Conservation (phyloP, 306 rosid species). For the Prunus campanulata region DNA sequence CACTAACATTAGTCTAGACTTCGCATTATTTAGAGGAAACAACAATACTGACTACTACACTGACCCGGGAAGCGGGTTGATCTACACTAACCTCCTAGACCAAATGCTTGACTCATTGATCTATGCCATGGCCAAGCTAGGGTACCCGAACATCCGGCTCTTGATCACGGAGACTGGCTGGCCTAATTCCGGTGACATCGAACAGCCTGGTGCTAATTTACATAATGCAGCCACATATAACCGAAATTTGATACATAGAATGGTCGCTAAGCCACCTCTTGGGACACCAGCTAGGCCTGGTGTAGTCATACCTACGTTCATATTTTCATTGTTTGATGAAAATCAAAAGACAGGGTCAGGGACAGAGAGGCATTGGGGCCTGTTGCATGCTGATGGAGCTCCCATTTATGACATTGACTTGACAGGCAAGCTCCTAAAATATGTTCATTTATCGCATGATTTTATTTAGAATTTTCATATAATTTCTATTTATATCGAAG, state of each 20-base stretch:
- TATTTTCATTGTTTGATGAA: conserved; percentile 70
- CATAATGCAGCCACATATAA: conserved; percentile 67
- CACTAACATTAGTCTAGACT: conserved; percentile 49
- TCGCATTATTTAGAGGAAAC: conserved; percentile 45
- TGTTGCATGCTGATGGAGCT: conserved; percentile 50
- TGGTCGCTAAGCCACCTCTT: conserved; percentile 43
- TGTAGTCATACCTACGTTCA: conserved; percentile 55
- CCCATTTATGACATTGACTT: conserved; percentile 63
- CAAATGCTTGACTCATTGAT: conserved; percentile 79
- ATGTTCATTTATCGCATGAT: too few species aligned
- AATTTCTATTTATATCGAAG: too few species aligned
- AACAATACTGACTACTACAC: background rate
- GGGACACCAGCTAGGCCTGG: conserved; percentile 77
- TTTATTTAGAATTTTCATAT: too few species aligned
- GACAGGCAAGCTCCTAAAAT: conserved; percentile 29
- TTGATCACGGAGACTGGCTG: conserved; percentile 76
- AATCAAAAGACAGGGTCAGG: conserved; percentile 59
- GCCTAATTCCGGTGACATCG: conserved; percentile 58
- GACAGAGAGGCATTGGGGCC: conserved; percentile 82
- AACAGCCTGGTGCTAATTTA: conserved; percentile 51
- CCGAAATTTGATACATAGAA: conserved; percentile 50
- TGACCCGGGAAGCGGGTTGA: conserved; percentile 49
- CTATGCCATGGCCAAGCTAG: conserved; percentile 74
- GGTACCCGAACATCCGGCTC: conserved; percentile 50
- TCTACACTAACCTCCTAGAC: conserved; percentile 70